phyloP scores from a whole-genome alignment of 2,329 filamentous ascomycete genomes.

The Colletotrichum sidae region DNA sequence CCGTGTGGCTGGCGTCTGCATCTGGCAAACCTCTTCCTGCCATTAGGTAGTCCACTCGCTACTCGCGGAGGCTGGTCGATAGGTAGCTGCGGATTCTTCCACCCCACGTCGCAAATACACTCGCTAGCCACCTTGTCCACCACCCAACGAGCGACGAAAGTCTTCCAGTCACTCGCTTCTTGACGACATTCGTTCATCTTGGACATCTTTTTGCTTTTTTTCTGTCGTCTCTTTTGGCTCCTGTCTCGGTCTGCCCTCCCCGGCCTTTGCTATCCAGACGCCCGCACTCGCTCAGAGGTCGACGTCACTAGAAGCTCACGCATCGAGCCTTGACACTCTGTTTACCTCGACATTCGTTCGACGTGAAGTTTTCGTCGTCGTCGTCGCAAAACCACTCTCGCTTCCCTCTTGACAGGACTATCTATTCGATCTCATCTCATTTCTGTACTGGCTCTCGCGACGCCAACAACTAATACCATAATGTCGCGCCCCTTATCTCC shows the following conservation, averaged over 20 bases:
- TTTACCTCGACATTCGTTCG: background rate
- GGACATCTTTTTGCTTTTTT: constrained; percentile 1
- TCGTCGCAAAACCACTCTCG: background rate
- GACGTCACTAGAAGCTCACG: constrained; percentile 1
- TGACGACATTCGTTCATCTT: background rate
- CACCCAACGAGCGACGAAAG: background rate
- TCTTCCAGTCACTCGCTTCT: constrained; percentile 24
- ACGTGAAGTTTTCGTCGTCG: background rate
- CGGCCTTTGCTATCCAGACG: constrained; percentile 1
- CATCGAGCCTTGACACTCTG: background rate
- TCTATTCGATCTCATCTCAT: background rate
- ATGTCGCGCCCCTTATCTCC: constrained; percentile 35
- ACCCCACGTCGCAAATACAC: background rate
- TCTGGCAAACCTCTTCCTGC: background rate
- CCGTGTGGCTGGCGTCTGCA: constrained; percentile 21
- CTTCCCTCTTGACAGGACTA: background rate
- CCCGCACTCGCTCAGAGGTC: background rate
- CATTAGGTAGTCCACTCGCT: constrained; percentile 3
- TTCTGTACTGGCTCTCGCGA: background rate
- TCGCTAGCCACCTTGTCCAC: background rate
- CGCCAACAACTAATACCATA: constrained; percentile 11
- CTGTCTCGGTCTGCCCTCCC: constrained; percentile 3
- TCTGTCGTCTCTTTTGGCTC: constrained; percentile 3
- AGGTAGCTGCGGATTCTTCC: background rate
- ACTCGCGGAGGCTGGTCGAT: constrained; percentile 13